phyloP scores from a whole-genome alignment of 768 basidiomycete genomes.

The Auricularia sp. region DNA sequence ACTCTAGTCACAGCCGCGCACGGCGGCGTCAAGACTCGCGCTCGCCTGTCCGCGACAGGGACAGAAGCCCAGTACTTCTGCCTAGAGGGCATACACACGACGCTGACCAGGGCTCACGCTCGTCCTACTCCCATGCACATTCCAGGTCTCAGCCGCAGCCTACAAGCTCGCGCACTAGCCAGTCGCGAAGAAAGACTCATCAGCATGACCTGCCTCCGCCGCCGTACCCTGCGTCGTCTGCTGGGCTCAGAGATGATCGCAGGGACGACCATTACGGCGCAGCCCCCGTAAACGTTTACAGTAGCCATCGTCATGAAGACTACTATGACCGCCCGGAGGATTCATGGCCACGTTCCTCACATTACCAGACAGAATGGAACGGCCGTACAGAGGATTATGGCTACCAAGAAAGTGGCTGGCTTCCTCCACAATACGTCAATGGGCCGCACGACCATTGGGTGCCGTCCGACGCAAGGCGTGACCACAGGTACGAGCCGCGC shows the following conservation, averaged over 20 bases:
- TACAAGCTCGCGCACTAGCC: neutral
- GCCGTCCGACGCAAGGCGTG: neutral
- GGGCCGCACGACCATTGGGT: slow-evolving; percentile 18
- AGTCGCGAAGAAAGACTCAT: neutral
- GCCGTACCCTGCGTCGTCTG: neutral
- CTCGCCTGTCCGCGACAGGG: neutral
- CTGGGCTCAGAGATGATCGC: neutral
- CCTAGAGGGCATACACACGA: neutral
- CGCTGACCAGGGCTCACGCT: neutral
- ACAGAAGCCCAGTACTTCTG: neutral
- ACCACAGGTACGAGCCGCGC: neutral
- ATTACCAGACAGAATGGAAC: slow-evolving; percentile 27
- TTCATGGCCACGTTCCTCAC: slow-evolving; percentile 33
- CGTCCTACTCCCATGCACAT: neutral
- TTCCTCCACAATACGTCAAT: slow-evolving; percentile 33
- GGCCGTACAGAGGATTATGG: slow-evolving; percentile 38
- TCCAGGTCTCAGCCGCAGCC: neutral
- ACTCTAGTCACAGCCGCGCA: neutral
- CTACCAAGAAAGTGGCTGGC: slow-evolving; percentile 34
- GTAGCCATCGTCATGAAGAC: slow-evolving; percentile 40
- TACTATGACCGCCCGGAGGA: slow-evolving; percentile 34
- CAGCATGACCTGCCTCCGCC: slow-evolving; percentile 1
- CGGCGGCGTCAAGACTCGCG: neutral
- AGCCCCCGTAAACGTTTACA: slow-evolving; percentile 36
- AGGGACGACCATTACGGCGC: slow-evolving; percentile 31